Percentiles rank a stretch among this genome's conserved stretches.
phyloP scores from a whole-genome alignment of 192 early-diverging fungal genomes.

The Borealophlyctis nickersoniae region DNA sequence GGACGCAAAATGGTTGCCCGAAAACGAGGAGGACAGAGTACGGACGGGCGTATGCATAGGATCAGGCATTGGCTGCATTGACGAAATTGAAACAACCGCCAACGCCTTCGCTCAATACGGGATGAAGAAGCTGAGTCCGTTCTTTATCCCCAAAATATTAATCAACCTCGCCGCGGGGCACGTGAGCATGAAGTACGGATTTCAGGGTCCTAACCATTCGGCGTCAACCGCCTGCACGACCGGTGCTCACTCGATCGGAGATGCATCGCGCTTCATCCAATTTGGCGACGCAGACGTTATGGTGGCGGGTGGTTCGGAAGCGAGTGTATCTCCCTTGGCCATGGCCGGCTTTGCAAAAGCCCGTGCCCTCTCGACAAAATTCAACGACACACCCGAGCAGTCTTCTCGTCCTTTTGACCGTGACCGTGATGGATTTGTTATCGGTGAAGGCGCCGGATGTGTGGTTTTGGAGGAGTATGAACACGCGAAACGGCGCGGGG shows the following conservation, averaged over 20 bases:
- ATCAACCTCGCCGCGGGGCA: constrained; percentile 96
- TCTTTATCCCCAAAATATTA: constrained; percentile 86
- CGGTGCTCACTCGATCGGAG: constrained; percentile 91
- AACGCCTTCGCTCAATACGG: constrained; percentile 62
- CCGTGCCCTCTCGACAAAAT: constrained; percentile 77
- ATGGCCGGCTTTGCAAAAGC: constrained; percentile 85
- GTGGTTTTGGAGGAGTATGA: constrained; percentile 88
- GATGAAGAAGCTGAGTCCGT: constrained; percentile 73
- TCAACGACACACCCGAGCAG: constrained; percentile 73
- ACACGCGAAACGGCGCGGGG: constrained; percentile 82
- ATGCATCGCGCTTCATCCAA: constrained; percentile 89
- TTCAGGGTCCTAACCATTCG: constrained; percentile 87
- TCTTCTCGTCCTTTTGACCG: constrained; percentile 90
- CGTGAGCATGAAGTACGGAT: constrained; percentile 84
- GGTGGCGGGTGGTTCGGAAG: constrained; percentile 88
- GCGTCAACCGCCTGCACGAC: constrained; percentile 94
- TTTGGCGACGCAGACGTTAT: constrained; percentile 94
- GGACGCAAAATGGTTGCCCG: constrained; percentile 73
- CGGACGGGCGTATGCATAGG: constrained; percentile 93
- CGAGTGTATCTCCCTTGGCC: constrained; percentile 77
- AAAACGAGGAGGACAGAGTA: constrained; percentile 53
- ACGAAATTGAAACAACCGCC: constrained; percentile 69
- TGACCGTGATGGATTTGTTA: constrained; percentile 87
- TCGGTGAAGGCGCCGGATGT: constrained; percentile 87
- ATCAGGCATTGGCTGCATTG: constrained; percentile 88